phyloP scores from a whole-genome alignment of 177 flowering plant genomes.

The Vitis hybrid region DNA sequence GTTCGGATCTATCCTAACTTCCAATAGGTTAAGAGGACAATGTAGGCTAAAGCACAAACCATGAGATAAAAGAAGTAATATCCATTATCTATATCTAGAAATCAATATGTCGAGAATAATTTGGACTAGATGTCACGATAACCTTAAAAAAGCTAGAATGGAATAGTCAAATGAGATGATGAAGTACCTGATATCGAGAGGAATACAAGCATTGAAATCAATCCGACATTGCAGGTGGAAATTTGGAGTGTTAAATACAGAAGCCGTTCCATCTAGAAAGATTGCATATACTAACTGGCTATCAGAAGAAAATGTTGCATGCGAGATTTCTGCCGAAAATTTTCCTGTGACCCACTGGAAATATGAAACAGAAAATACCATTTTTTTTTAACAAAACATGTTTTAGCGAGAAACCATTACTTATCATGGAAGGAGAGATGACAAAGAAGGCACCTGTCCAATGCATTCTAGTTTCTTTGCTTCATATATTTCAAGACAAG shows the following conservation, averaged over 20 bases:
- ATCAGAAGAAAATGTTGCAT: slow-evolving; percentile 56
- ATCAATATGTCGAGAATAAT: no score
- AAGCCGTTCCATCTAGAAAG: slow-evolving; percentile 40
- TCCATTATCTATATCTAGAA: no score
- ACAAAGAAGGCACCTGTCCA: slow-evolving; percentile 10
- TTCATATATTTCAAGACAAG: slow-evolving; percentile 10
- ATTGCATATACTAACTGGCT: slow-evolving; percentile 38
- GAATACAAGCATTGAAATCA: slow-evolving; percentile 30
- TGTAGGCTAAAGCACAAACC: no score
- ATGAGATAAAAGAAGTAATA: no score
- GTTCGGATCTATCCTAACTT: no score
- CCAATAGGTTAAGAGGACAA: no score
- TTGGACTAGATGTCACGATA: no score
- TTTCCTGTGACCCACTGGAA: slow-evolving; percentile 36
- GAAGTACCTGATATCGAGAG: slow-evolving; percentile 31
- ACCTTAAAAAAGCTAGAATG: no score
- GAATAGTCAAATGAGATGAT: neutral
- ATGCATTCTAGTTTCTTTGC: slow-evolving; percentile 9
- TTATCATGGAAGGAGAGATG: neutral
- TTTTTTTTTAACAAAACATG: neutral
- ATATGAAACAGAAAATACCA: neutral
- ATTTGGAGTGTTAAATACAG: slow-evolving; percentile 28
- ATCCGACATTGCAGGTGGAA: slow-evolving; percentile 36
- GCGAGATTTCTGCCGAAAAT: slow-evolving; percentile 27
- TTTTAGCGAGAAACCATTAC: neutral